phyloP scores from a whole-genome alignment of 2,329 filamentous ascomycete species.

The Aspergillus sp. region DNA sequence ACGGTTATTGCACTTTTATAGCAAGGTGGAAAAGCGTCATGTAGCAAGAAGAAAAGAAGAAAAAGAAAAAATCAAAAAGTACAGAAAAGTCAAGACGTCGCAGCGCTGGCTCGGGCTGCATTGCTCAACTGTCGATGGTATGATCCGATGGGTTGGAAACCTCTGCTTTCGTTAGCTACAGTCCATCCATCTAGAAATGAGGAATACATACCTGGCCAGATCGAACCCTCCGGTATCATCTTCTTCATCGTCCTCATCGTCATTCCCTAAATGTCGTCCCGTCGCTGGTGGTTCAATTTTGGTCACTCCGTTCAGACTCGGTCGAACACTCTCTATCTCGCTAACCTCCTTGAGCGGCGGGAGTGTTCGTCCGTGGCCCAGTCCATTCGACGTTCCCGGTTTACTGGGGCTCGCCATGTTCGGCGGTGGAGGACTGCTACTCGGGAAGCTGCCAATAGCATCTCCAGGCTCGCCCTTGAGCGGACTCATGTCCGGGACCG shows the following conservation, averaged over 20 bases:
- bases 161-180: slow-evolving; percentile 23
- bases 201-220: slow-evolving; percentile 38
- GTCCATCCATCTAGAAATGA: not conserved
- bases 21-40: too few species aligned
- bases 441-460: slow-evolving; percentile 36
- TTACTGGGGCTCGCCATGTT: slow-evolving; percentile 43
- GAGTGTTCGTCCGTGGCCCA: slow-evolving; percentile 24
- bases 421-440: slow-evolving; percentile 45
- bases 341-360: slow-evolving; percentile 25
- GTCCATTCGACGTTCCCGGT: slow-evolving; percentile 28
- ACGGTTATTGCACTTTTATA: not conserved
- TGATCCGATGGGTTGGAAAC: slow-evolving; percentile 46
- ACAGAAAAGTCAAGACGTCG: slow-evolving; percentile 10
- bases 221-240: slow-evolving; percentile 42
- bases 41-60: not conserved
- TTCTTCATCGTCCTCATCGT: slow-evolving; percentile 32
- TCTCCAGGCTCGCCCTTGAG: slow-evolving; percentile 39
- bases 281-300: slow-evolving; percentile 8
- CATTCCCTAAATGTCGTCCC: slow-evolving; percentile 8
- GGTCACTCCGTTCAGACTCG: too few species aligned
- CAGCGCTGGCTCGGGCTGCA: slow-evolving; percentile 31
- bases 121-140: slow-evolving; percentile 41
- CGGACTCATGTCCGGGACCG: slow-evolving; percentile 42
- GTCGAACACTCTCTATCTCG: slow-evolving; percentile 16
- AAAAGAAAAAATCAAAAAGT: not conserved